Evolutionary conservation across 139 green algal species (phyloP).

Genomic region (Eudorina sp.): DNA sequence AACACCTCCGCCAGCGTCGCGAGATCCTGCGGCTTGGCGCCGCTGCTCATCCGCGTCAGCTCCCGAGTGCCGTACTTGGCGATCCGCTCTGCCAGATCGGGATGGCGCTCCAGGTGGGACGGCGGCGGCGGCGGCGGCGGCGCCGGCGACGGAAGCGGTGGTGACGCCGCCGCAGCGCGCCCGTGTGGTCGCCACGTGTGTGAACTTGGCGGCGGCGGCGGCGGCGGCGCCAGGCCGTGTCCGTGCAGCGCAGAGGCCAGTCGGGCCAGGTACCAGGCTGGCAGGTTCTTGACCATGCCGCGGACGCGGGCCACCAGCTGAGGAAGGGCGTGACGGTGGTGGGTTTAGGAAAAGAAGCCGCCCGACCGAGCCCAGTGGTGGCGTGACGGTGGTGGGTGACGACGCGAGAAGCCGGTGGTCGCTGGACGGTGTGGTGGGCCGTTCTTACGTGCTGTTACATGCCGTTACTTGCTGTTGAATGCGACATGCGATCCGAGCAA

Average conservation of each 20-base stretch:
- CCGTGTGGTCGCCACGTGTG: neutral
- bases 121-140: neutral
- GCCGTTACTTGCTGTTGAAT: no score
- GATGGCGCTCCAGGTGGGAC: neutral
- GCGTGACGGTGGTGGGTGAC: no score
- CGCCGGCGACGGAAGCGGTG: neutral
- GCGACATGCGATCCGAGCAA: no score
- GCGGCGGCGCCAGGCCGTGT: neutral
- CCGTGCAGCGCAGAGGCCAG: constrained; percentile 23
- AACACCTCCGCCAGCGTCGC: constrained; percentile 18
- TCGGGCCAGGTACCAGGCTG: constrained; percentile 20
- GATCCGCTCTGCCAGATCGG: constrained; percentile 24
- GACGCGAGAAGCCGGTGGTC: no score
- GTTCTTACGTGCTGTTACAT: no score
- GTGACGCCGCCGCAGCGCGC: neutral
- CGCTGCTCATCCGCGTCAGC: neutral
- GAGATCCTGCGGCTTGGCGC: neutral
- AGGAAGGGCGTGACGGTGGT: no score
- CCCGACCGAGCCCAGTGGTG: no score
- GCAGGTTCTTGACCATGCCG: neutral
- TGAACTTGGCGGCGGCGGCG: neutral
- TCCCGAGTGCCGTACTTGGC: constrained; percentile 16
- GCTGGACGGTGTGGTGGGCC: no score
- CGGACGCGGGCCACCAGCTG: neutral
- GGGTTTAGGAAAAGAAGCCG: neutral